phyloP scores from a whole-genome alignment of 2,329 filamentous ascomycete species.

The Penicillium brevicompactum region DNA sequence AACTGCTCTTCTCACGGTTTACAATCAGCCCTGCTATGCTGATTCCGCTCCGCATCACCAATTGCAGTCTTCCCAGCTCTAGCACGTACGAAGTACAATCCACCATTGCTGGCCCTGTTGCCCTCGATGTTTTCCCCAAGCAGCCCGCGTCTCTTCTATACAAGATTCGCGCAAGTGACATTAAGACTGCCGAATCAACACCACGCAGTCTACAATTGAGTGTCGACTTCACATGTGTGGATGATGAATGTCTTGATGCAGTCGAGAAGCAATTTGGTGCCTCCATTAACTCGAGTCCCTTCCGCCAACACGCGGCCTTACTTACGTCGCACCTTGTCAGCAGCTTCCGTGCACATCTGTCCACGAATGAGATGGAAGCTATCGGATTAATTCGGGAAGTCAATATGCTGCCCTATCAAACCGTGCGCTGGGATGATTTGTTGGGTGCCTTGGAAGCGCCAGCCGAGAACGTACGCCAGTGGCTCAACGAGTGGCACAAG shows the following conservation, averaged over 20 bases:
- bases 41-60: constrained; percentile 73
- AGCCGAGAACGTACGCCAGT: constrained; percentile 48
- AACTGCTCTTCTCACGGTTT: constrained; percentile 82
- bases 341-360: constrained; percentile 49
- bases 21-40: constrained; percentile 79
- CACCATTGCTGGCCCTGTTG: constrained; percentile 45
- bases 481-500: constrained; percentile 61
- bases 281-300: constrained; percentile 51
- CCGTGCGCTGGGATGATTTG: constrained; percentile 57
- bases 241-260: constrained; percentile 66
- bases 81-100: constrained; percentile 62
- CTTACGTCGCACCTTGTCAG: constrained; percentile 54
- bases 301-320: constrained; percentile 51
- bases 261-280: constrained; percentile 50
- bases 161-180: constrained; percentile 59
- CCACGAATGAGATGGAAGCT: constrained; percentile 54
- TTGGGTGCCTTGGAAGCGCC: constrained; percentile 53
- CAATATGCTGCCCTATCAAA: constrained; percentile 53
- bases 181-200: constrained; percentile 22
- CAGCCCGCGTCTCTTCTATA: constrained; percentile 82
- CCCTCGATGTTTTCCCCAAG: constrained; percentile 71
- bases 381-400: constrained; percentile 58
- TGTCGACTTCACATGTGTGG: constrained; percentile 74
- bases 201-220: constrained; percentile 57
- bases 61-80: constrained; percentile 70